Base-by-base conservation (phyloP, 805 yeast species). In the Schwanniomyces sp. region DNA sequence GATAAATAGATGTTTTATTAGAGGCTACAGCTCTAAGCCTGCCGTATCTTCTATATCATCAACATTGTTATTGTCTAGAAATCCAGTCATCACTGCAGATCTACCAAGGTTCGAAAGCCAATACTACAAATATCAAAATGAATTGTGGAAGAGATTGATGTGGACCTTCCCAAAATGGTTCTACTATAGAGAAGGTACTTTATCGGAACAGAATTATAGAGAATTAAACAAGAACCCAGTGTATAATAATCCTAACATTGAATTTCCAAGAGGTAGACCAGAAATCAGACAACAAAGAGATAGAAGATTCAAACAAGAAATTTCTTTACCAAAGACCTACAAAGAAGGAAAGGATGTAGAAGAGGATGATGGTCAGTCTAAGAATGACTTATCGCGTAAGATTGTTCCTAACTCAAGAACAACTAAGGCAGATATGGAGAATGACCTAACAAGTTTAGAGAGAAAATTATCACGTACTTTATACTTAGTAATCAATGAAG, bases 141-240 rank as follows among this genome's bases (percentile, higher is more conserved):
- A 88, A 64, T 76, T 94, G 46, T 91, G 91, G 75, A 84, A 84
- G 61, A 80, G 98, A 58, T 76, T 94, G 55, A 91, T 91, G 96
- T 91, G 97, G 96, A 91, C 98, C 0, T 94, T 94, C 67, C 98
- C 99, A 5, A 84, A 86, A 57, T 90, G 90, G 80, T 91, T 83
- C 63, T 94, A 91, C 71, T 94, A 85, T 73, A 88, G 86, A 62
- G 85, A 81, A 58, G 98, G 98, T 52, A 86, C 97, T 1, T 74
- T 94, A 52, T 82, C 96, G 3, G 96, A 90, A 64, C 88, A 90
- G 63, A 81, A 81, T 56, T 92, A 82, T 68, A 70, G 84, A 45
- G 81, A 82, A 56, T 84, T 85, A 27, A 96, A 92, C 63, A 80
- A 76, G 49, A 84, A 85, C 46, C 96, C 96, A 7, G 80, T 84